Evolutionary conservation across 306 rosid genomes (phyloP).

Genomic region (Ceratonia siliqua): DNA sequence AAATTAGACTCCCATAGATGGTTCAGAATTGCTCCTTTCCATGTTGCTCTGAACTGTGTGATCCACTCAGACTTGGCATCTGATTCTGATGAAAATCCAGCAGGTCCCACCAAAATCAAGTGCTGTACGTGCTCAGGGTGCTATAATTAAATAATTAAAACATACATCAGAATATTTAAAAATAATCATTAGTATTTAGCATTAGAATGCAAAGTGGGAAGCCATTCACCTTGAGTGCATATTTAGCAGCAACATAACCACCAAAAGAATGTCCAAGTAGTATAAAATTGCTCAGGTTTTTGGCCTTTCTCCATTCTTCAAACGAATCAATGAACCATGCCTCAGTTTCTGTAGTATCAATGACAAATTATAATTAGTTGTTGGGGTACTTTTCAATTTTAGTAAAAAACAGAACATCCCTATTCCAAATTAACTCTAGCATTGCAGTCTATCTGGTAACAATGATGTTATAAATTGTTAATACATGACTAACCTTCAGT

Average conservation of each 20-base stretch:
- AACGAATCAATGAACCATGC: conserved; percentile 95
- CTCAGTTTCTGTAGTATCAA: conserved; percentile 77
- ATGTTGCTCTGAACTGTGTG: conserved; percentile 68
- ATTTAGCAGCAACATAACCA: conserved; percentile 92
- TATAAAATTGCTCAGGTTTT: conserved; percentile 81
- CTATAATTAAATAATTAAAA: conserved; percentile 47
- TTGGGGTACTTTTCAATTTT: neutral
- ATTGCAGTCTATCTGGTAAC: neutral
- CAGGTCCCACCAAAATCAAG: conserved; percentile 89
- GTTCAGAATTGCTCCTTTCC: conserved; percentile 85
- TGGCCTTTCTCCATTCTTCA: conserved; percentile 98
- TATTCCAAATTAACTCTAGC: conserved; percentile 26
- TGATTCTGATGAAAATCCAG: conserved; percentile 68
- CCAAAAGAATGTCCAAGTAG: conserved; percentile 98
- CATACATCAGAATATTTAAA: conserved; percentile 33
- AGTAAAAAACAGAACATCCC: conserved; percentile 22
- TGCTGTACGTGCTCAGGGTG: conserved; percentile 94
- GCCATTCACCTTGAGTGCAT: conserved; percentile 79
- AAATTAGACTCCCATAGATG: conserved; percentile 97
- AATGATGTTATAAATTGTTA: neutral
- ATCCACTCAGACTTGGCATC: conserved; percentile 61
- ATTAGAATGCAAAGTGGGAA: conserved; percentile 27
- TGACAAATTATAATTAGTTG: conserved; percentile 24
- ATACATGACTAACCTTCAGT: conserved; percentile 71
- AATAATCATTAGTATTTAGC: neutral